Percentiles rank a stretch among this genome's conserved stretches.
Conservation (phyloP, 192 early-diverging fungal genomes). For the Cladochytrium replicatum region DNA sequence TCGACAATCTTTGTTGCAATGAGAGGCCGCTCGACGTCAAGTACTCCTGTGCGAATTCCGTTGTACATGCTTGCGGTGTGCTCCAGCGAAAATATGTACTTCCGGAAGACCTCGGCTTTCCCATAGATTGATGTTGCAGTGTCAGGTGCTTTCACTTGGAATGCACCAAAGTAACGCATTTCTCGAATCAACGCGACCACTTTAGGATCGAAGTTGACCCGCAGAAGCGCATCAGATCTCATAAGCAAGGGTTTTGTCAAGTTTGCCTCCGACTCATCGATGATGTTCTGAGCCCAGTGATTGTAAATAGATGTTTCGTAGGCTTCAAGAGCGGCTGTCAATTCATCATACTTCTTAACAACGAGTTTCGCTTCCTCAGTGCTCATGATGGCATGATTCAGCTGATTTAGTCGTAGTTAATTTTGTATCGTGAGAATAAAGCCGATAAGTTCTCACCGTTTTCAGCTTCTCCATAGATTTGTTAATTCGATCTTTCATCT, state of each 20-base stretch:
- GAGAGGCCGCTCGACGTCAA: constrained; percentile 51
- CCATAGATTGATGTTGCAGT: constrained; percentile 41
- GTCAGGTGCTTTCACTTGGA: constrained; percentile 34
- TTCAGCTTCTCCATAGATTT: constrained; percentile 55
- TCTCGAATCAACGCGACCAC: constrained; percentile 57
- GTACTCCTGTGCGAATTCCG: constrained; percentile 37
- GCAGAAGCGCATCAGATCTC: constrained; percentile 26
- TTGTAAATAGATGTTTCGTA: constrained; percentile 41
- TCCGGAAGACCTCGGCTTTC: constrained; percentile 49
- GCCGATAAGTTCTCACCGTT: constrained; percentile 24
- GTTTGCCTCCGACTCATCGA: constrained; percentile 53
- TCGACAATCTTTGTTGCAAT: constrained; percentile 38
- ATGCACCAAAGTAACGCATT: constrained; percentile 48
- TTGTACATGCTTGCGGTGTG: constrained; percentile 49
- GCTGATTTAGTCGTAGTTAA: constrained; percentile 10
- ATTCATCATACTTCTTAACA: constrained; percentile 39
- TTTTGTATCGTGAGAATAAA: constrained; percentile 9
- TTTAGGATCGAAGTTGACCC: constrained; percentile 59
- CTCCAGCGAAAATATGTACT: constrained; percentile 51
- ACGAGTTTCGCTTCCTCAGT: constrained; percentile 45
- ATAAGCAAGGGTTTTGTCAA: constrained; percentile 45
- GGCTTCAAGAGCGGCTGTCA: constrained; percentile 36
- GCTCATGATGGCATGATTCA: constrained; percentile 46
- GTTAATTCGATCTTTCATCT: constrained; percentile 48
- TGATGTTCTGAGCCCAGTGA: constrained; percentile 44